These are phyloP conservation scores for Umbelopsis vinacea DNA, from an alignment of 192 early-diverging fungal species.

Conservation along the genomic window DNA sequence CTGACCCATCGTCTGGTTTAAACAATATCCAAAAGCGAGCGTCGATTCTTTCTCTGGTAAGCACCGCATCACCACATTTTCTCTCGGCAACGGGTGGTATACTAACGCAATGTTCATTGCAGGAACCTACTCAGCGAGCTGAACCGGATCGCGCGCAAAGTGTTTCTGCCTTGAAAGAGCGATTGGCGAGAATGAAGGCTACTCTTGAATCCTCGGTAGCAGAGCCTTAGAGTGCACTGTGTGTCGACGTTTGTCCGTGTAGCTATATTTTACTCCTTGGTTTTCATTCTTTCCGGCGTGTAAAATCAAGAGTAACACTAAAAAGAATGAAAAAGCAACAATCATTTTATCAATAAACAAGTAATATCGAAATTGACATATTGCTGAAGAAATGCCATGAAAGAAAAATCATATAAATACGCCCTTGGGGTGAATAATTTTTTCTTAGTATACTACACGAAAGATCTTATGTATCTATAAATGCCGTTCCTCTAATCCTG, in stretches of 20 bases:
- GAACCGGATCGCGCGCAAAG: slow-evolving; percentile 57
- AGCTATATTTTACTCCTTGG: not conserved
- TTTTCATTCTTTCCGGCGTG: no score
- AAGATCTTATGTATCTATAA: no score
- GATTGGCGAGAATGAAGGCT: slow-evolving; percentile 67
- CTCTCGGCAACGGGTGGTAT: slow-evolving; percentile 9
- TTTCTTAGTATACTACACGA: no score
- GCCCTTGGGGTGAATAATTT: no score
- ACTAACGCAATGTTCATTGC: slow-evolving; percentile 4
- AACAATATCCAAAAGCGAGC: slow-evolving; percentile 1
- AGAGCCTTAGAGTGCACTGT: not conserved
- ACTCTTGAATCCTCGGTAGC: slow-evolving; percentile 27
- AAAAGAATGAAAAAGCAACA: no score
- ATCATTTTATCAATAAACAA: no score
- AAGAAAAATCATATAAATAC: no score
- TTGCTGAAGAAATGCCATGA: no score
- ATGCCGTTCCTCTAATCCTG: no score
- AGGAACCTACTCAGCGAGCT: slow-evolving; percentile 30
- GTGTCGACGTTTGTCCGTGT: not conserved
- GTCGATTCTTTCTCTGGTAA: not conserved
- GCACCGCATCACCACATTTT: not conserved
- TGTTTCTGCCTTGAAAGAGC: slow-evolving; percentile 68
- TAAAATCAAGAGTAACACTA: no score
- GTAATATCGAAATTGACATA: no score
- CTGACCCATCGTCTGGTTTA: not conserved